Conservation (phyloP, 2,329 filamentous ascomycete species). For the Nannizziopsis arthrosporioides region DNA sequence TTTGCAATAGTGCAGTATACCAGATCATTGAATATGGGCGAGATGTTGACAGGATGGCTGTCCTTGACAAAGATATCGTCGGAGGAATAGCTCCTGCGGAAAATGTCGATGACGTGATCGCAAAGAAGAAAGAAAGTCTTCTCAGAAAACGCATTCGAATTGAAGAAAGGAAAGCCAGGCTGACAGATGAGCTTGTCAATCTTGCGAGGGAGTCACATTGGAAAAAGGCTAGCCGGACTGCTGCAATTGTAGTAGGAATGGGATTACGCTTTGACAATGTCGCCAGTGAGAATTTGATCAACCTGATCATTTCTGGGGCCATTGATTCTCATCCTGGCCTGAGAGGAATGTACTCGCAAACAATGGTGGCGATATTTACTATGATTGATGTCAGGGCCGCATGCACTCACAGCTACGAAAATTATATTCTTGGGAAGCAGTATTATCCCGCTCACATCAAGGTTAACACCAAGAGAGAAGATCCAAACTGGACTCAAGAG, state of each 20-base stretch:
- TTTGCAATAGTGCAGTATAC: slow-evolving; percentile 70
- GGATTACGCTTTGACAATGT: slow-evolving; percentile 85
- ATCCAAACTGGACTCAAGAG: slow-evolving; percentile 64
- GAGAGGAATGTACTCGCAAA: slow-evolving; percentile 67
- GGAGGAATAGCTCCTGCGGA: slow-evolving; percentile 58
- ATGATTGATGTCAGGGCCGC: slow-evolving; percentile 75
- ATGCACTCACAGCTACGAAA: slow-evolving; percentile 75
- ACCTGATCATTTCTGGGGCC: slow-evolving; percentile 68
- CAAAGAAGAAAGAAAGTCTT: slow-evolving; percentile 60
- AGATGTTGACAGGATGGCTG: slow-evolving; percentile 71
- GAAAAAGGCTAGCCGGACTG: slow-evolving; percentile 87
- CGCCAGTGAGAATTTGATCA: slow-evolving; percentile 67
- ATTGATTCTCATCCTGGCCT: slow-evolving; percentile 85
- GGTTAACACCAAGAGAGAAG: slow-evolving; percentile 60
- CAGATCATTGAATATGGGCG: slow-evolving; percentile 87
- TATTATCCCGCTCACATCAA: slow-evolving; percentile 63
- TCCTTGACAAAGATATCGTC: slow-evolving; percentile 61
- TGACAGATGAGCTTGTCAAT: slow-evolving; percentile 72
- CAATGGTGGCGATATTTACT: slow-evolving; percentile 69
- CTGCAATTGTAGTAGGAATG: slow-evolving; percentile 80
- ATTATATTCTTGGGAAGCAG: slow-evolving; percentile 73
- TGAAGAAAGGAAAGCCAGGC: slow-evolving; percentile 66
- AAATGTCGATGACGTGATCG: slow-evolving; percentile 50
- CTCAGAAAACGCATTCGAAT: slow-evolving; percentile 62
- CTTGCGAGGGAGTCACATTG: slow-evolving; percentile 73